These are phyloP conservation scores for Pseudogymnoascus sp. DNA, from an alignment of 2,329 filamentous ascomycete genomes.

Conservation along the genomic window DNA sequence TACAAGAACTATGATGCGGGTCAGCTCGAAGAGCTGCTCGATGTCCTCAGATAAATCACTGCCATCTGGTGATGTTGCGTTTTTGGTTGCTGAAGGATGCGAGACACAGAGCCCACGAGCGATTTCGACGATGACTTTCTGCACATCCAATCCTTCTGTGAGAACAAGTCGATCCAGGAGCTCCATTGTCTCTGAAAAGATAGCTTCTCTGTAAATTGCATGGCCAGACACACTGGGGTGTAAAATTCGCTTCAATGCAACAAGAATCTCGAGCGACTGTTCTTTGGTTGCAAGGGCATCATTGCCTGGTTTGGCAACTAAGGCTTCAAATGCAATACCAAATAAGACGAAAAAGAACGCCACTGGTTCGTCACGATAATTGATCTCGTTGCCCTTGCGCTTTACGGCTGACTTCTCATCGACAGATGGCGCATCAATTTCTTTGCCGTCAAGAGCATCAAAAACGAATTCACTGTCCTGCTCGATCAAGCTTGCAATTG, in stretches of 20 bases:
- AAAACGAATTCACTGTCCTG: conserved; percentile 98
- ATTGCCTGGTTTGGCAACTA: conserved; percentile 68
- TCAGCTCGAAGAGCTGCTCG: conserved; percentile 94
- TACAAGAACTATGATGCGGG: conserved; percentile 90
- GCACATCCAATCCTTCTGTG: conserved; percentile 82
- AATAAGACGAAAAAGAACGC: conserved; percentile 99
- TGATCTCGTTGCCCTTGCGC: conserved; percentile 70
- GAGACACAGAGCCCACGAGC: conserved; percentile 82
- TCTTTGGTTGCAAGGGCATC: conserved; percentile 65
- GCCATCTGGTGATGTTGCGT: conserved; percentile 58
- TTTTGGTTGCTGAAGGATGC: conserved; percentile 77
- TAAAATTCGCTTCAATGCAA: conserved; percentile 88
- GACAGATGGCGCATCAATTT: conserved; percentile 35
- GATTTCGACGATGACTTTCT: conserved; percentile 89
- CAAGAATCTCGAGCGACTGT: conserved; percentile 80
- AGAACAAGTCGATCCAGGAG: conserved; percentile 85
- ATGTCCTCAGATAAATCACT: conserved; percentile 85
- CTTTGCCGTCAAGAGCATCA: conserved; percentile 86
- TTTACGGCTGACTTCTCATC: conserved; percentile 37
- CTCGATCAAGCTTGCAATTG: conserved; percentile 93
- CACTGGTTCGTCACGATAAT: conserved; percentile 94
- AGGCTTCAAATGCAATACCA: conserved; percentile 89
- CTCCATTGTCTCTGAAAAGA: conserved; percentile 97
- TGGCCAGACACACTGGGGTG: conserved; percentile 92
- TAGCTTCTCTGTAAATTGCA: conserved; percentile 90